phyloP scores from a whole-genome alignment of 768 basidiomycete genomes.

The Calocybe cyanea region DNA sequence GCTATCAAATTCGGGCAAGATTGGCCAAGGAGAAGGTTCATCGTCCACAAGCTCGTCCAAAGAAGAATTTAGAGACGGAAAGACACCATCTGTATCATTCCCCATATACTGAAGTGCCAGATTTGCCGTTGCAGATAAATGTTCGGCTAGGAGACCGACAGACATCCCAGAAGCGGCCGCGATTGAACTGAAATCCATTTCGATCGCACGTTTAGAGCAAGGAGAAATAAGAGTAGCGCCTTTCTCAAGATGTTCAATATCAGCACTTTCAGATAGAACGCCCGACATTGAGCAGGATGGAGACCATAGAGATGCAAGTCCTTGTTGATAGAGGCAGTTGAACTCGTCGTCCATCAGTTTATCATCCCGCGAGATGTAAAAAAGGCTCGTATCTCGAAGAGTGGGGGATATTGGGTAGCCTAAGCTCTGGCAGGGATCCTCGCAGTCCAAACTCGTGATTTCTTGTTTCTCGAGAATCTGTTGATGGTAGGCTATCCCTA shows the following conservation, averaged over 20 bases:
- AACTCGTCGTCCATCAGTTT: conserved; percentile 14
- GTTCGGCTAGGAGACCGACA: conserved; percentile 27
- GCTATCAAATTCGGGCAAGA: neutral
- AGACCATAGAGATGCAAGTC: conserved; percentile 12
- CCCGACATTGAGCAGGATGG: conserved; percentile 1
- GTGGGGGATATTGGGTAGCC: neutral
- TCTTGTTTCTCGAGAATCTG: neutral
- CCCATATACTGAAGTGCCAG: conserved; percentile 26
- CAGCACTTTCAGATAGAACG: neutral
- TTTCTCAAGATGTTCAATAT: neutral
- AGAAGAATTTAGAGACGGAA: conserved; percentile 2
- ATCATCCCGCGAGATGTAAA: conserved; percentile 8
- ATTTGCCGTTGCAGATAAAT: conserved; percentile 32
- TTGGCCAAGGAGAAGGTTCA: conserved; percentile 3
- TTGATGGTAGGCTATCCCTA: conserved; percentile 13
- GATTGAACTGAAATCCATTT: conserved; percentile 20
- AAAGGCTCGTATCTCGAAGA: neutral
- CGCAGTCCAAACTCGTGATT: conserved; percentile 3
- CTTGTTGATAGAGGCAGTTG: conserved; percentile 10
- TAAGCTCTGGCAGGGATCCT: neutral
- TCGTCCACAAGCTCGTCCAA: conserved; percentile 7
- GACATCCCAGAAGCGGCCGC: conserved; percentile 31
- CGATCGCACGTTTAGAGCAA: conserved; percentile 3
- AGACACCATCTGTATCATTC: neutral
- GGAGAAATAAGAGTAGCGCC: conserved; percentile 2